Percentiles rank a stretch among this genome's conserved stretches.
These are phyloP conservation scores for Neospora caninum DNA, from an alignment of 169 alveolate species.

Conservation along the genomic window DNA sequence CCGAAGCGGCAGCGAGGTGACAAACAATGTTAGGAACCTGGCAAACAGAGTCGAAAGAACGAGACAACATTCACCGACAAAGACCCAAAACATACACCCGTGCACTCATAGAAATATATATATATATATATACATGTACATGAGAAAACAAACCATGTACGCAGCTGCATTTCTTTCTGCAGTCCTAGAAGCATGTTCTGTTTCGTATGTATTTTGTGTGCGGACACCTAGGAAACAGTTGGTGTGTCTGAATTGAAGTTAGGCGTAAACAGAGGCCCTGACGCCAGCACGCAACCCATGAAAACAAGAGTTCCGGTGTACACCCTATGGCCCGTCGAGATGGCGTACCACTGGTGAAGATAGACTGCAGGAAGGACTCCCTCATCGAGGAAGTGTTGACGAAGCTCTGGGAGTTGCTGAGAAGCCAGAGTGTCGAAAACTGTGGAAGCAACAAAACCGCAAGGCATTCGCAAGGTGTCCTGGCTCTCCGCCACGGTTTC, in stretches of 20 bases:
- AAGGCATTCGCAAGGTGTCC: neutral
- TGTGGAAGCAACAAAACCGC: neutral
- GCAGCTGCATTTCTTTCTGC: neutral
- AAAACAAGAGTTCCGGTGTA: too few relatives aligned
- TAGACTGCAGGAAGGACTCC: conserved; percentile 73
- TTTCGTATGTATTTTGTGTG: too few relatives aligned
- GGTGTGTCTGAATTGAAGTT: too few relatives aligned
- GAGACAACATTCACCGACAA: neutral
- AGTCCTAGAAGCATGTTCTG: too few relatives aligned
- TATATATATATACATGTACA: neutral
- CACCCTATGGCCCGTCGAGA: too few relatives aligned
- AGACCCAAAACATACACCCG: neutral
- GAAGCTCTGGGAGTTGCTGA: conserved; percentile 56
- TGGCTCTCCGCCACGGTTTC: neutral
- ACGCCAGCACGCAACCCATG: too few relatives aligned
- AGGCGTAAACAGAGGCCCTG: too few relatives aligned
- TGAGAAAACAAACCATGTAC: neutral
- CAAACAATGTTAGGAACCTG: conserved; percentile 53
- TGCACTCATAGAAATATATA: neutral
- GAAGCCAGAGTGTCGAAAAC: conserved; percentile 20
- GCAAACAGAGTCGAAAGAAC: neutral
- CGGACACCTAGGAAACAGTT: too few relatives aligned
- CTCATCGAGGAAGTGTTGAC: conserved; percentile 70
- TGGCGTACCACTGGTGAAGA: conserved; percentile 70
- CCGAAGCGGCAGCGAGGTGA: conserved; percentile 58